These are phyloP conservation scores for Fusarium longipes DNA, from an alignment of 2,329 filamentous ascomycete genomes.

Conservation along the genomic window DNA sequence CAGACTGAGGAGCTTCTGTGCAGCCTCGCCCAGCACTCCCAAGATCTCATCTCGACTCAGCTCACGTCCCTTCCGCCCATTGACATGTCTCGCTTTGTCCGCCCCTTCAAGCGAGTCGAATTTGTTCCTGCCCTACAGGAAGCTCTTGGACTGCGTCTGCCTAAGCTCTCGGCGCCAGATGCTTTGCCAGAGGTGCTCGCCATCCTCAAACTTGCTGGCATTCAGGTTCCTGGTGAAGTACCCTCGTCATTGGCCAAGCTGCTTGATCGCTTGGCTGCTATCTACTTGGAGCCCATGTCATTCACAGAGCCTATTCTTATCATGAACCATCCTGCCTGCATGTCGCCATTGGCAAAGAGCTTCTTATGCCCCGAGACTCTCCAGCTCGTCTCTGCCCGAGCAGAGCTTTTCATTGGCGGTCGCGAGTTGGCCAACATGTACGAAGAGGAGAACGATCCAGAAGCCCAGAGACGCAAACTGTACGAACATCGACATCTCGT, in stretches of 20 bases:
- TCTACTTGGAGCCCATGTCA: conserved; percentile 83
- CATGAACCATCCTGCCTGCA: conserved; percentile 86
- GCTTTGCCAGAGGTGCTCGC: conserved; percentile 69
- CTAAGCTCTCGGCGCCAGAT: conserved; percentile 66
- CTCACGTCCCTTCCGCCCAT: conserved; percentile 61
- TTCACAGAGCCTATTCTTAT: conserved; percentile 80
- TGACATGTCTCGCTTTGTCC: conserved; percentile 60
- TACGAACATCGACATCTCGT: conserved; percentile 60
- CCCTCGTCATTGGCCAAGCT: conserved; percentile 71
- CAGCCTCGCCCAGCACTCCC: conserved; percentile 66
- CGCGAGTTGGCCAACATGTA: conserved; percentile 95
- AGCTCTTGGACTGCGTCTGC: conserved; percentile 72
- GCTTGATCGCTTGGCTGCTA: conserved; percentile 81
- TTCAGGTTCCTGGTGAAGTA: conserved; percentile 74
- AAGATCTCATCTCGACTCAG: conserved; percentile 57
- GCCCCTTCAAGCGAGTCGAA: conserved; percentile 75
- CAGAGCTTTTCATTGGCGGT: conserved; percentile 84
- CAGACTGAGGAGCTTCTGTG: conserved; percentile 79
- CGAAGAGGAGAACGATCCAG: conserved; percentile 95
- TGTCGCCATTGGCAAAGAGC: conserved; percentile 92
- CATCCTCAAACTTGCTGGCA: conserved; percentile 66
- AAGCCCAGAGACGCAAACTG: conserved; percentile 87
- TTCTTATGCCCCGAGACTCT: conserved; percentile 75
- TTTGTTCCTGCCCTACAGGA: conserved; percentile 85
- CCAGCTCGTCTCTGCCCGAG: conserved; percentile 82